phyloP scores from a whole-genome alignment of 2,329 filamentous ascomycete species.

The Colletotrichum aenigma region DNA sequence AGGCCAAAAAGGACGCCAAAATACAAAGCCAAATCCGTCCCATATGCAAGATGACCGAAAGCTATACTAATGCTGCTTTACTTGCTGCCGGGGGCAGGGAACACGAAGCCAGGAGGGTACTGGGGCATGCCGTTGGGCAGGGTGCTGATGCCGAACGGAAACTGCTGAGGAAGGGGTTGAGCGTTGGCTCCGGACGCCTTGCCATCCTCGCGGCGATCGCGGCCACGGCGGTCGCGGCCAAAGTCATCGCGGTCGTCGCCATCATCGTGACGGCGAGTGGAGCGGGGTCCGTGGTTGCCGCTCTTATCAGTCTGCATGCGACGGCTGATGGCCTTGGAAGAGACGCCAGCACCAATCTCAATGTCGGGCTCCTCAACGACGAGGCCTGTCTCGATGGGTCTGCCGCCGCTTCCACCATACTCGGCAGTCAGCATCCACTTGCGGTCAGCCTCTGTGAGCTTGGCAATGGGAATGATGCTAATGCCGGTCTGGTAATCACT shows the following conservation, averaged over 20 bases:
- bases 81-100: constrained; percentile 35
- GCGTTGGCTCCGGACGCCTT: constrained; percentile 23
- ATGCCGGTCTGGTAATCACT: constrained; percentile 93
- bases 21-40: not conserved
- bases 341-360: constrained; percentile 96
- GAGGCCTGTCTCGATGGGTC: constrained; percentile 79
- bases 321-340: constrained; percentile 82
- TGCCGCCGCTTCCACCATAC: constrained; percentile 89
- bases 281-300: constrained; percentile 68
- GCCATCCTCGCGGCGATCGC: constrained; percentile 28
- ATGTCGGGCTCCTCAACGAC: constrained; percentile 98
- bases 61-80: not conserved
- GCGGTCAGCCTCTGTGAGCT: constrained; percentile 92
- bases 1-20: not conserved
- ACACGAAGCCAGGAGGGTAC: constrained; percentile 43
- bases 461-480: constrained; percentile 90
- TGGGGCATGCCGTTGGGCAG: constrained; percentile 47
- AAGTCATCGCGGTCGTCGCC: constrained; percentile 35
- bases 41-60: not conserved
- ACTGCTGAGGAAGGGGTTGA: constrained; percentile 29
- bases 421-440: constrained; percentile 97
- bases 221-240: constrained; percentile 34
- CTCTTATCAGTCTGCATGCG: constrained; percentile 73
- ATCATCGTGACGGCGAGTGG: constrained; percentile 44
- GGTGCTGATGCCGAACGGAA: constrained; percentile 44